Evolutionary conservation across 768 basidiomycete genomes (phyloP).

Genomic region (Exsudoporus frostii): DNA sequence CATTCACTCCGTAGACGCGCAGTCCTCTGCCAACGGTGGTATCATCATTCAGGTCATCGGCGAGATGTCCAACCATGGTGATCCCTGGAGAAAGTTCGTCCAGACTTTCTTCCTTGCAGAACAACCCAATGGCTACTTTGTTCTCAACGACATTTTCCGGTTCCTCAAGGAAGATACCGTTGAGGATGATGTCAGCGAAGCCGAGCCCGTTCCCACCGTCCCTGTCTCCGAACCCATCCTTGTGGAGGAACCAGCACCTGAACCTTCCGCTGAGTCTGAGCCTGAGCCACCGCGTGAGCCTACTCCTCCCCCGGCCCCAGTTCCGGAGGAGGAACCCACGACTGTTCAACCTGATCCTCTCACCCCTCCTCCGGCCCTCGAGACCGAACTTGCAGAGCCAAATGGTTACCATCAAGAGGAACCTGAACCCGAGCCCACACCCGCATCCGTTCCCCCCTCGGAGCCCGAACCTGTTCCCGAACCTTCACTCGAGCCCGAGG

Average conservation of each 20-base stretch:
- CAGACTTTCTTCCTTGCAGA: slow-evolving; percentile 99
- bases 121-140: slow-evolving; percentile 98
- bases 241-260: slow-evolving; percentile 32
- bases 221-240: slow-evolving; percentile 35
- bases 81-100: slow-evolving; percentile 96
- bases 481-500: slow-evolving; percentile 26
- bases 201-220: slow-evolving; percentile 36
- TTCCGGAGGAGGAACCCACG: slow-evolving; percentile 39
- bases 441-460: slow-evolving; percentile 23
- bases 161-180: slow-evolving; percentile 95
- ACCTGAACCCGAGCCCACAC: slow-evolving; percentile 29
- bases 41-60: slow-evolving; percentile 99
- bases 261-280: slow-evolving; percentile 28
- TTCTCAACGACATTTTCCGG: slow-evolving; percentile 99
- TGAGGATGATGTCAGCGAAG: slow-evolving; percentile 67
- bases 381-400: slow-evolving; percentile 39
- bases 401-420: slow-evolving; percentile 40
- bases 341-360: slow-evolving; percentile 34
- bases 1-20: slow-evolving; percentile 97
- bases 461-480: slow-evolving; percentile 28
- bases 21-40: slow-evolving; percentile 90
- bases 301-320: slow-evolving; percentile 27
- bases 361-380: slow-evolving; percentile 35
- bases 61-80: slow-evolving; percentile 93
- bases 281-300: slow-evolving; percentile 34